phyloP scores from a whole-genome alignment of 2,329 filamentous ascomycete genomes.

The Tolypocladium album region DNA sequence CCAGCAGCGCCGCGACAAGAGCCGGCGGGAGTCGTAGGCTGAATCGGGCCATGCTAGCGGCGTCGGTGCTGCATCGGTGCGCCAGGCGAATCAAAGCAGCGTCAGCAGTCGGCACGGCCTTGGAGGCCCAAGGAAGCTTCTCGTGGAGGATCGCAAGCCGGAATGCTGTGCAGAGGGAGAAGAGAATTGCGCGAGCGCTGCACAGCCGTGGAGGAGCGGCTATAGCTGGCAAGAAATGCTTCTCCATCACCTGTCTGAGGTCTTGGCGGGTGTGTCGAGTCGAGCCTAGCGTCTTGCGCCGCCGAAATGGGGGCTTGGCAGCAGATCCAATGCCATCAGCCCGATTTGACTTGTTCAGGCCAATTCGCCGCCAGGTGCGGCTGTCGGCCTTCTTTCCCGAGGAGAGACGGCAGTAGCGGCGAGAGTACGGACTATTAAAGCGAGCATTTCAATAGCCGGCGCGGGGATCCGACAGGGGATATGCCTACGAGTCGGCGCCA shows the following conservation, averaged over 20 bases:
- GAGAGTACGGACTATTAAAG: neutral
- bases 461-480: too few relatives aligned
- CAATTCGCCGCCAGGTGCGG: neutral
- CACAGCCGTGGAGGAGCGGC: neutral
- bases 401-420: neutral
- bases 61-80: neutral
- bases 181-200: neutral
- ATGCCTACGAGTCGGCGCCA: too few relatives aligned
- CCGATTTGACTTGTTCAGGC: neutral
- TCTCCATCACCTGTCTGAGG: neutral
- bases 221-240: neutral
- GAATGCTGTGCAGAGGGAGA: neutral
- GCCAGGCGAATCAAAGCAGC: neutral
- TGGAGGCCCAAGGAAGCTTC: neutral
- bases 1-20: conserved; percentile 15
- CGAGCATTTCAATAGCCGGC: too few relatives aligned
- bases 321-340: neutral
- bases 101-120: neutral
- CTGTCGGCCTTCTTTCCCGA: neutral
- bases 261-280: conserved; percentile 1
- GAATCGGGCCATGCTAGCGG: neutral
- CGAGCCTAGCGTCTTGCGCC: conserved; percentile 4
- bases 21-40: conserved; percentile 5
- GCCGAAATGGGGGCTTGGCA: conserved; percentile 5
- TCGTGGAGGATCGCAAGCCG: neutral